These are phyloP conservation scores for Globisporangium recalcitrans DNA, from an alignment of 352 stramenopile species.

Conservation along the genomic window DNA sequence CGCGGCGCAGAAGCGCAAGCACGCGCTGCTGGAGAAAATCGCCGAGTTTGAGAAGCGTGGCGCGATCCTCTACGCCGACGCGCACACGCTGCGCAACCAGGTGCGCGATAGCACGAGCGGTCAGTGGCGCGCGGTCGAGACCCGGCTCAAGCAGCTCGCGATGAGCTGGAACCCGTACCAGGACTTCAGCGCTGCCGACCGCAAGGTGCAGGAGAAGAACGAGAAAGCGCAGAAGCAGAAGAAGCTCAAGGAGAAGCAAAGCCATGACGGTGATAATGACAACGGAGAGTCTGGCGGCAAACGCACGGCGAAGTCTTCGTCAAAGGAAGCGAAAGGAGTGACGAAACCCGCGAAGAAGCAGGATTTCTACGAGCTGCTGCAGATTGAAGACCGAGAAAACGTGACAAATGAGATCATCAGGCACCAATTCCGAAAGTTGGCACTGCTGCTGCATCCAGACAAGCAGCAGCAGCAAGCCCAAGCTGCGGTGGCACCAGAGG, in stretches of 20 bases:
- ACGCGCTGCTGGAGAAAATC: slow-evolving; percentile 54
- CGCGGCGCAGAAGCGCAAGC: slow-evolving; percentile 17
- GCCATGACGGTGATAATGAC: not conserved
- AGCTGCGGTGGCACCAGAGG: not conserved
- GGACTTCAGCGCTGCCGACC: slow-evolving; percentile 27
- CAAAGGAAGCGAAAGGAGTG: not conserved
- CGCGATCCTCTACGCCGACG: slow-evolving; percentile 50
- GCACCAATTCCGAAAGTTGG: slow-evolving; percentile 61
- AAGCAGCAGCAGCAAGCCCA: slow-evolving; percentile 33
- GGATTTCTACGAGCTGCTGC: slow-evolving; percentile 63
- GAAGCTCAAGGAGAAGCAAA: not conserved
- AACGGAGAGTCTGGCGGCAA: not conserved
- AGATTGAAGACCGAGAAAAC: slow-evolving; percentile 22
- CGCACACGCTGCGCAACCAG: slow-evolving; percentile 61
- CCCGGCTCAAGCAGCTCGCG: slow-evolving; percentile 50
- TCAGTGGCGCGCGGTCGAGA: slow-evolving; percentile 51
- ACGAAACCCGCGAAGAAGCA: slow-evolving; percentile 32
- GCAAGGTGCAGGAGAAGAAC: slow-evolving; percentile 12
- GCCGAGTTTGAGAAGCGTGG: slow-evolving; percentile 42
- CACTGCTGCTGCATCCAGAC: slow-evolving; percentile 63
- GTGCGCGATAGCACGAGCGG: slow-evolving; percentile 57
- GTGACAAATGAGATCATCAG: slow-evolving; percentile 47
- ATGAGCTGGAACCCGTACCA: slow-evolving; percentile 79
- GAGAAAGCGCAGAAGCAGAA: slow-evolving; percentile 14
- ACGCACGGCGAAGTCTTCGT: not conserved